Evolutionary conservation across 352 stramenopile genomes (phyloP).

Genomic region (Globisporangium acanthophoron): DNA sequence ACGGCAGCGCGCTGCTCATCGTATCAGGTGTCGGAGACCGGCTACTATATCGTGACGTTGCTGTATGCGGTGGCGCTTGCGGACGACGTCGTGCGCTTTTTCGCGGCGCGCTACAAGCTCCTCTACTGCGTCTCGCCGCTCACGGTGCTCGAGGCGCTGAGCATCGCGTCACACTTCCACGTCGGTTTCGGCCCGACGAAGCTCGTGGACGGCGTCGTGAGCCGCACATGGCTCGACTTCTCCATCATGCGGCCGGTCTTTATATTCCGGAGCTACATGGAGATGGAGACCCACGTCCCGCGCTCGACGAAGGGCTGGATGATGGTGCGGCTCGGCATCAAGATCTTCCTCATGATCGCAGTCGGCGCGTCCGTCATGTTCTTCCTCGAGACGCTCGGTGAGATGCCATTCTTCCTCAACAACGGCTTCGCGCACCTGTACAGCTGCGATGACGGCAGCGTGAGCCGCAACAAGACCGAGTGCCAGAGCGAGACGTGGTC

Average conservation of each 20-base stretch:
- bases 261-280: constrained; percentile 75
- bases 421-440: constrained; percentile 85
- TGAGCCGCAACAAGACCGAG: constrained; percentile 41
- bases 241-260: constrained; percentile 82
- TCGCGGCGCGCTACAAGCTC: constrained; percentile 75
- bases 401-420: constrained; percentile 69
- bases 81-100: constrained; percentile 73
- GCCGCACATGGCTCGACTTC: constrained; percentile 80
- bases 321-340: constrained; percentile 73
- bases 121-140: constrained; percentile 70
- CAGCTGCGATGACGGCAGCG: constrained; percentile 49
- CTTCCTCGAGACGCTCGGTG: constrained; percentile 83
- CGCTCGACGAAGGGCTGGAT: constrained; percentile 71
- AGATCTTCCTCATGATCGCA: constrained; percentile 80
- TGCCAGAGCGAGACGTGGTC: constrained; percentile 74
- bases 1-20: constrained; percentile 66
- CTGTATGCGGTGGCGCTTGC: constrained; percentile 58
- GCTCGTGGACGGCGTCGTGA: constrained; percentile 44
- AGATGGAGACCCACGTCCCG: constrained; percentile 79
- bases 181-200: constrained; percentile 72
- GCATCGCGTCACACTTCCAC: constrained; percentile 65
- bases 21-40: constrained; percentile 58
- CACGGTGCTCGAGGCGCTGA: constrained; percentile 70
- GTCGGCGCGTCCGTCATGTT: constrained; percentile 80
- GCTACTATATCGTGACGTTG: constrained; percentile 60